These are phyloP conservation scores for Ophiostoma ips DNA, from an alignment of 2,329 filamentous ascomycete species.

Conservation along the genomic window DNA sequence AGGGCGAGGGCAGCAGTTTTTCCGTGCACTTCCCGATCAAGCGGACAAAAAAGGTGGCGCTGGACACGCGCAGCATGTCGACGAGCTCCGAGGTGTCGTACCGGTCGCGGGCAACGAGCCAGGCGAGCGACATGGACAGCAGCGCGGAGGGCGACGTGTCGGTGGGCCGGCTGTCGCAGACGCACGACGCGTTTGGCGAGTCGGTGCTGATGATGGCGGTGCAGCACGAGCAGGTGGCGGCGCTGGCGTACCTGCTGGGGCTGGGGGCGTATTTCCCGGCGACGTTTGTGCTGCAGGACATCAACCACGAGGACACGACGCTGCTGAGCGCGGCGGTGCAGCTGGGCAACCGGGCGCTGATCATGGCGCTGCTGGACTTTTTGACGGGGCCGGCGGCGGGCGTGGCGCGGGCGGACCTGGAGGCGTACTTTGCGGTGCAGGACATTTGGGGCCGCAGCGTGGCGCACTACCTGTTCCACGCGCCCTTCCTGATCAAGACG, in stretches of 20 bases:
- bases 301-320: slow-evolving; percentile 80
- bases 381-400: slow-evolving; percentile 30
- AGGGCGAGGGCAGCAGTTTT: slow-evolving; percentile 8
- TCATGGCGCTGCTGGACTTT: slow-evolving; percentile 61
- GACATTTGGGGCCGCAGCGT: slow-evolving; percentile 79
- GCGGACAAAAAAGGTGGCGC: slow-evolving; percentile 64
- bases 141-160: slow-evolving; percentile 76
- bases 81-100: slow-evolving; percentile 75
- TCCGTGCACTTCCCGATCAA: slow-evolving; percentile 25
- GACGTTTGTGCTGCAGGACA: slow-evolving; percentile 61
- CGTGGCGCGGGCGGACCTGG: slow-evolving; percentile 39
- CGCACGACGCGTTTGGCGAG: slow-evolving; percentile 57
- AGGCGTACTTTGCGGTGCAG: slow-evolving; percentile 57
- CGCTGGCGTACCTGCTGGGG: slow-evolving; percentile 67
- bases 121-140: slow-evolving; percentile 49
- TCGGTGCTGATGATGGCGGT: slow-evolving; percentile 82
- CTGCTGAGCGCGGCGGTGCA: slow-evolving; percentile 84
- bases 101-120: slow-evolving; percentile 61
- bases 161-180: slow-evolving; percentile 62
- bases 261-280: slow-evolving; percentile 63
- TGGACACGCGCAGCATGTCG: slow-evolving; percentile 82
- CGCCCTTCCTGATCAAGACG: slow-evolving; percentile 61
- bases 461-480: slow-evolving; percentile 93
- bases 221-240: slow-evolving; percentile 54
- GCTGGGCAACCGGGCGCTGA: slow-evolving; percentile 58